Evolutionary conservation across 2,329 filamentous ascomycete species (phyloP), one percentile per base, ranked within the genome.

Genomic region (Bipolaris sorokiniana): DNA sequence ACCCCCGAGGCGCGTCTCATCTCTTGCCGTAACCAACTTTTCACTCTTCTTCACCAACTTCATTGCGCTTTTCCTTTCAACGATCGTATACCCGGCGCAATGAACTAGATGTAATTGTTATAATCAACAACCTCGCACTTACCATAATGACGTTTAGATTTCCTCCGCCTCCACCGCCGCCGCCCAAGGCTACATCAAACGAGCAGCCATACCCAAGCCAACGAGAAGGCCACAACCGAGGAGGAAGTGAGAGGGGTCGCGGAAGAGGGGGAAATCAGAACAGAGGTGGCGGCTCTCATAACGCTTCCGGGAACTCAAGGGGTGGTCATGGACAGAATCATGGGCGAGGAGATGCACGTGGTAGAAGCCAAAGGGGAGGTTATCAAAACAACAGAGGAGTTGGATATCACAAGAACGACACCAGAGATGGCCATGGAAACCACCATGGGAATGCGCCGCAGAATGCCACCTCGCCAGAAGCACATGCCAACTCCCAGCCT

Each of bases 121-220:
- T 36, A 42, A 44, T 16, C 22, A 10, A 26, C 28, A 13, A 10
- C 18, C 15, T 7, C 5, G n/a, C 22, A 3, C 5, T 2, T 16
- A 49, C 26, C n/a, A 54, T 20, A 2, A 75, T 74, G 70, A 64
- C 67, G 68, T 82, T 76, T 65, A 77, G 74, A 16, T 82, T 82
- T 49, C 80, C 80, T n/a, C 80, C 80, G 40, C 80, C 80, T 31
- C 81, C 81, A 37, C 80, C 81, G 16, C 75, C 75, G 55, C 73
- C 74, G 40, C 70, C 70, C 40, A 76, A 70, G 64, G 69, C 73
- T 44, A 45, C 67, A n/a, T 59, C 69, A 5, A 68, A 65, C 61
- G 71, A 64, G 54, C 63, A 64, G 16, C 46, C 63, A 33, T 68
- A 68, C 50, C 48, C 63, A 34, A 72, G 66, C 48, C 74, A 75